Base-by-base conservation (phyloP, 202 grass and related monocot genomes). In the Digitaria exilis region DNA sequence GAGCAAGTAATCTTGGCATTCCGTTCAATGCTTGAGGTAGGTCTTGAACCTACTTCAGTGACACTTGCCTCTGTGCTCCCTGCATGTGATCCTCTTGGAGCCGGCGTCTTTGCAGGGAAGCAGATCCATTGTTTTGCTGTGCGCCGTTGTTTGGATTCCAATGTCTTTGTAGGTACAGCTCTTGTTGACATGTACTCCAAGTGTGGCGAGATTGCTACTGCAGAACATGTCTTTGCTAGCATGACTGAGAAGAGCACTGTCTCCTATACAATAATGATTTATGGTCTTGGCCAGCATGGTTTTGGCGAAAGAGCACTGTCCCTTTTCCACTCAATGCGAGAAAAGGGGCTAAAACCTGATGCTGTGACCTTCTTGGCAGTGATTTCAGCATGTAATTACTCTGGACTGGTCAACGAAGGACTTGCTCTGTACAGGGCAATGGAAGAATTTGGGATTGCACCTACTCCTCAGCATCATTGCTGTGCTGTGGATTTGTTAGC, bases 141-240 rank as follows among this genome's bases (percentile, higher is more conserved):
- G 18, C 88, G 81, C 30, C 65, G 22, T 75, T 76, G 67, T 81
- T 68, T 95, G 63, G 87, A 91, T 43, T 75, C 65, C 52, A 95
- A 95, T 85, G 81, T 98, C 63, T 93, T 91, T 25, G 82, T 93
- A 42, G 87, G 89, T 34, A 95, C 89, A 81, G 91, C 95, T 74
- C 83, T 98, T 67, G 77, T 98, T 34, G 90, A 98, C 59, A 90
- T 95, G 92, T 95, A 95, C 57, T 91, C 92, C 10, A 98, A 91
- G 69, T 91, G 92, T 2, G 95, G 92, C n/a, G 79, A 93, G 28
- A 95, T 98, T 61, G 76, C 75, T 75, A 42, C 62, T 60, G 95
- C 92, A 63, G 88, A 98, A 87, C 81, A 84, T 65, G 58, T 93
- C 11, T 98, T 98, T 37, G 85, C 49, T 73, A 77, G 72, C 57